Evolutionary conservation across 371 early-diverging fungal genomes (phyloP), one percentile per base, ranked within the genome.

Genomic region (Choanephora cucurbitarum): DNA sequence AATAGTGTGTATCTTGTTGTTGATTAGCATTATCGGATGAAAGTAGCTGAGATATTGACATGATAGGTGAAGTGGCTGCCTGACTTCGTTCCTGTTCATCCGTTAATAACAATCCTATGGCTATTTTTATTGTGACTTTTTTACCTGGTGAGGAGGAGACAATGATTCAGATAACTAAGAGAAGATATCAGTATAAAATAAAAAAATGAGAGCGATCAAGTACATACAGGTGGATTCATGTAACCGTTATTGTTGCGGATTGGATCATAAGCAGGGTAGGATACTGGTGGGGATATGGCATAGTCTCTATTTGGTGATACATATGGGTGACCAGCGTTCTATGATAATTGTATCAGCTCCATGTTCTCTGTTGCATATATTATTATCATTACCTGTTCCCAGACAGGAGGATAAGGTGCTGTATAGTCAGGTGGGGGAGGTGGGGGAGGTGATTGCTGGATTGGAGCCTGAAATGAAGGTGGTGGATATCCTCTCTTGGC

Each of bases 1-100:
- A 49, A 17, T 54, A 49, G 9, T 23, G 37, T 28, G 55, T 32
- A 4, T 28, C 10, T 33, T 28, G 33, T 52, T 43, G 40, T 10
- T 42, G 49, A 8, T 64, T 46, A n/a, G 58, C 40, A n/a, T 64
- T 59, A 51, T 72, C 72, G 5, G 67, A 64, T 14, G 73, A 70
- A 43, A 77, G 58, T 0, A 77, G 44, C 44, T 77, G 77, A 13
- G 77, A 77, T 46, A 77, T 77, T 14, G 77, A 77, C 77, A 77
- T 77, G 22, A 72, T 60, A 23, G 77, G 73, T 22, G 77, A 66
- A 11, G 62, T 58, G 7, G n/a, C 42, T 23, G 60, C 24, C 31
- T 57, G 60, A 17, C 32, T 45, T 14, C 54, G 57, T 39, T 24
- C 57, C 57, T 57, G 40, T n/a, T n/a, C n/a, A n/a, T n/a, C n/a